Evolutionary conservation across 805 yeast genomes (phyloP), one percentile per base, ranked within the genome.

Genomic region (Lachancea waltii): DNA sequence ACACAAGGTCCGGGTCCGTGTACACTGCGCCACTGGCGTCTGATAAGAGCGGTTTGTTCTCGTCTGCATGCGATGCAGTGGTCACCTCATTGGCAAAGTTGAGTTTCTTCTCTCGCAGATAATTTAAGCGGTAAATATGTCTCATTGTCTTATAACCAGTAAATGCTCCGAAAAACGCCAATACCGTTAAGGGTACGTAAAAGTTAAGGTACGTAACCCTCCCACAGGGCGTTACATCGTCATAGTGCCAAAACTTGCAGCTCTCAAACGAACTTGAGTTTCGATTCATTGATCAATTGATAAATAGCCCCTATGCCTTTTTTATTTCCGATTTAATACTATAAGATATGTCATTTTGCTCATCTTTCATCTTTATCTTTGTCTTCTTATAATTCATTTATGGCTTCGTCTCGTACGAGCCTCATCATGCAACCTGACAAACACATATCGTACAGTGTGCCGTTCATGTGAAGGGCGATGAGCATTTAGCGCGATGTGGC

Each of bases 181-280:
- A 28, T 15, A 56, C 13, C 3, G 38, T 7, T 16, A 49, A 20
- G 3, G 62, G 63, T 5, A 48, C 45, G 33, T 56, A 50, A 22
- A 56, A 56, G 40, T 69, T 68, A 26, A 75, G 50, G 43, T 59
- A 54, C 50, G 52, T 46, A 15, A 62, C 59, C 33, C 78, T 64
- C 4, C 72, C 72, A 50, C 81, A 76, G 11, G 52, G 51, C 1
- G 81, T 72, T 28, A 80, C 52, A 54, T 80, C 86, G 50, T 80
- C 86, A 42, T 69, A 75, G 44, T 65, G 60, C 85, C 86, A 80
- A 24, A 63, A 44, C 13, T 41, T 46, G 24, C 46, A 40, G 7
- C 31, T 14, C 14, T 10, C 26, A 15, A 25, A 26, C 4, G 29
- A 15, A 14, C 19, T 26, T 14, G 13, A 13, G 27, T 27, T 34